Conservation (phyloP, 2,329 filamentous ascomycete species). For the Daldinia sp. region DNA sequence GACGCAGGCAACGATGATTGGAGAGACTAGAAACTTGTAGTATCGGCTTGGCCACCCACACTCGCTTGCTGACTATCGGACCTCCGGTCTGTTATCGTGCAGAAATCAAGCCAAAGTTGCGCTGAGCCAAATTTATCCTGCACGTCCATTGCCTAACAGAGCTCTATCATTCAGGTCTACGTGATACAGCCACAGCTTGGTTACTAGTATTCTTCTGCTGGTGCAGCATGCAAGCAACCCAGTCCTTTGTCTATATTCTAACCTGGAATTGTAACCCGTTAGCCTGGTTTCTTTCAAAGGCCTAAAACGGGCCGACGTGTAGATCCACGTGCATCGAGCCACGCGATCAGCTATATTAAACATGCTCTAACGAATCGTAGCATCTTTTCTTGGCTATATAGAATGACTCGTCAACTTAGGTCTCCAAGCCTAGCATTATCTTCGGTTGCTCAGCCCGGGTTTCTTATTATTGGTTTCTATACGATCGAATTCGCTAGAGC, state of each 20-base stretch:
- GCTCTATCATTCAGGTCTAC: conserved; percentile 25
- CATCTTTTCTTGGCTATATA: conserved; percentile 4
- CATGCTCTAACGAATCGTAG: conserved; percentile 10
- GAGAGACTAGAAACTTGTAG: conserved; percentile 5
- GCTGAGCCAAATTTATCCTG: conserved; percentile 29
- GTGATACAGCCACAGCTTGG: conserved; percentile 12
- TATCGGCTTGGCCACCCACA: conserved; percentile 23
- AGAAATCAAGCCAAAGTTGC: conserved; percentile 18
- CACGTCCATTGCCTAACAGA: conserved; percentile 27
- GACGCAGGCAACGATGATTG: conserved; percentile 23
- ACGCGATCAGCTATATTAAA: conserved; percentile 11
- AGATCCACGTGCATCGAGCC: conserved; percentile 20
- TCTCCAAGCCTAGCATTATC: conserved; percentile 4
- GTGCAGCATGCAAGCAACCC: conserved; percentile 29
- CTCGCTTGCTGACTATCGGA: conserved; percentile 36
- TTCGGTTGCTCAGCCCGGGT: conserved; percentile 6
- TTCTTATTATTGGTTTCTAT: conserved; percentile 14
- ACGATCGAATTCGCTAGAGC: neutral
- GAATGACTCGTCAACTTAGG: conserved; percentile 23
- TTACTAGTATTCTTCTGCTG: conserved; percentile 11
- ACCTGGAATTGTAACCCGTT: conserved; percentile 5
- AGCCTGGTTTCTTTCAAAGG: conserved; percentile 18
- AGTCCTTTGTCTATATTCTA: conserved; percentile 4
- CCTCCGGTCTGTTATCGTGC: conserved; percentile 46
- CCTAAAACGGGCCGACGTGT: conserved; percentile 21